Conservation (phyloP, 2,329 filamentous ascomycete species). For the Fusarium sp. region DNA sequence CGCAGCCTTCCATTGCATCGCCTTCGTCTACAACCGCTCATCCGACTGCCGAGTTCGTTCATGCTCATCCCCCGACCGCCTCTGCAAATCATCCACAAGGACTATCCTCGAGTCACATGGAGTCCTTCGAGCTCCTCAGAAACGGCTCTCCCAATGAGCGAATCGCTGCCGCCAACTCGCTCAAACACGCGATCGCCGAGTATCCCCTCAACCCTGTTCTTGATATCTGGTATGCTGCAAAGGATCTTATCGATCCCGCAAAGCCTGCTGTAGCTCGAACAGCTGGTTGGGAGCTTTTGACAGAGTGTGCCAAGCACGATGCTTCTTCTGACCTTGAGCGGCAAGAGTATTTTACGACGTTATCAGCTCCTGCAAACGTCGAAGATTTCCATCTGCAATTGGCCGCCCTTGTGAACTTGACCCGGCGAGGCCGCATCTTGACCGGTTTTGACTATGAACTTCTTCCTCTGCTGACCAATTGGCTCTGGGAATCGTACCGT, state of each 20-base stretch:
- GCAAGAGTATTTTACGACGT: slow-evolving; percentile 70
- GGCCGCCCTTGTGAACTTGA: slow-evolving; percentile 68
- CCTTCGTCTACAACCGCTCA: slow-evolving; percentile 51
- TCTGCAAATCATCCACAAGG: slow-evolving; percentile 51
- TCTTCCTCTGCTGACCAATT: slow-evolving; percentile 67
- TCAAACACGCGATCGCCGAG: slow-evolving; percentile 65
- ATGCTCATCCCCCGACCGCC: slow-evolving; percentile 52
- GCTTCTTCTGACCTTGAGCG: slow-evolving; percentile 73
- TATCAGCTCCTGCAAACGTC: slow-evolving; percentile 63
- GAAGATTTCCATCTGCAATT: slow-evolving; percentile 74
- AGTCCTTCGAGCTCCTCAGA: slow-evolving; percentile 64
- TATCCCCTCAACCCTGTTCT: slow-evolving; percentile 67
- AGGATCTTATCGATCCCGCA: slow-evolving; percentile 68
- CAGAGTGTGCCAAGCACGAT: slow-evolving; percentile 70
- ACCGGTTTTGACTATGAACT: slow-evolving; percentile 74
- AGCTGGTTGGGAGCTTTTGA: slow-evolving; percentile 72
- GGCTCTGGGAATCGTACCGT: slow-evolving; percentile 66
- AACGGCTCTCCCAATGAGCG: slow-evolving; percentile 62
- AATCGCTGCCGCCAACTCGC: slow-evolving; percentile 64
- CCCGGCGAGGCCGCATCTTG: slow-evolving; percentile 67
- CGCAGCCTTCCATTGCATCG: slow-evolving; percentile 56
- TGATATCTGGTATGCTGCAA: slow-evolving; percentile 72
- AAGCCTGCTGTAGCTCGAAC: slow-evolving; percentile 63
- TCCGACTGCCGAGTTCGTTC: slow-evolving; percentile 57
- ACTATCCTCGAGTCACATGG: slow-evolving; percentile 62